Evolutionary conservation across 2,329 filamentous ascomycete species (phyloP), one percentile per base, ranked within the genome.

Genomic region (Triangularia verruculosa): DNA sequence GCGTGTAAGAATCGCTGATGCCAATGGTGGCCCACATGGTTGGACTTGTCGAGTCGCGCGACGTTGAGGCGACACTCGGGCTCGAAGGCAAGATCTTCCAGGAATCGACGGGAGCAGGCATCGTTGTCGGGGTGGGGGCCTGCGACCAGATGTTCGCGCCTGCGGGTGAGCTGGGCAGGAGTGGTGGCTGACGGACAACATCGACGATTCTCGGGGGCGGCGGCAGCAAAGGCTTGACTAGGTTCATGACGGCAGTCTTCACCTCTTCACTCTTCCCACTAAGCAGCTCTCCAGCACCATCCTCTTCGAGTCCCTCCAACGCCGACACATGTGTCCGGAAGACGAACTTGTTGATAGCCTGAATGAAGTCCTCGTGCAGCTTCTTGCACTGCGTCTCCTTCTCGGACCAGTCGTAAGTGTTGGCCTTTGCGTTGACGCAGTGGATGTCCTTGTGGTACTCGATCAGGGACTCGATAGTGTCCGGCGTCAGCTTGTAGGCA

Each of bases 381-480:
- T 97, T 97, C 87, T 96, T 97, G 80, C 96, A 85, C 75, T 98
- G 94, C 71, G 90, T 85, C 73, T 97, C 93, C 85, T 98, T 98
- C 78, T 97, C 94, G 47, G 93, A 88, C 95, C 95, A 99, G 78
- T 92, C 89, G 82, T 93, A 96, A 58, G 92, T 96, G 77, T 84
- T 92, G 72, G 93, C 92, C 70, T 92, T 91, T 72, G 91, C 89
- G 76, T 99, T 92, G 72, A 93, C 86, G 71, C 92, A 96, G 82
- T 96, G 93, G 71, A 98, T 86, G 69, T 97, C 92, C 82, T 95
- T 93, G 85, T 99, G 95, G 78, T 96, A 96, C 76, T 97, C 92
- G 76, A 97, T 89, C 68, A 99, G 86, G 59, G 91, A 81, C 73
- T 97, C 93, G 79, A 99, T 99, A 66, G 93, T 93, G 76, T 98